Evolutionary conservation across 495 filamentous ascomycete species (phyloP), one percentile per base, ranked within the genome.

Genomic region (Mycothermus thermophilus): DNA sequence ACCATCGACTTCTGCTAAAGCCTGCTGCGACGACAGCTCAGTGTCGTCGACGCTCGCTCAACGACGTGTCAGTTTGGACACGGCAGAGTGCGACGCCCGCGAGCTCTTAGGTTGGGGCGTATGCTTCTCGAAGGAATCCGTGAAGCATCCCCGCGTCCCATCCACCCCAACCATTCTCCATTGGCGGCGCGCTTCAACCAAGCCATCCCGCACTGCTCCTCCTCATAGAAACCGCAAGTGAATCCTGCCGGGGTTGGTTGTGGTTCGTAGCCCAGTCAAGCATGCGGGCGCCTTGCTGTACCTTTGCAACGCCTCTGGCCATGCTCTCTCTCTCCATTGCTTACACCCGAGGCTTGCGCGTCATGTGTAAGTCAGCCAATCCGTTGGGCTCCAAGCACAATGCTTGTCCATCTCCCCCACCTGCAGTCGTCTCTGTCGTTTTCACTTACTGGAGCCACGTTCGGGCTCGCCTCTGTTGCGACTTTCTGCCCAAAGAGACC

Each of bases 401-500:
- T 43, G 33, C 49, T 44, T n/a, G 35, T 35, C 44, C 38, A 39
- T 35, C 34, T 34, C 30, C 40, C 49, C 37, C 34, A 30, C 23
- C 22, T 15, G 27, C 37, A 37, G 31, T 28, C 31, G 46, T 38
- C 36, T 20, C 34, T 14, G 28, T 35, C 30, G 18, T 39, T 36
- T 30, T 21, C 25, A 17, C 43, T 44, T 46, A 52, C 25, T 56
- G 54, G 51, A 50, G 54, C 54, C 54, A 57, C 54, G 54, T 57
- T 48, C 45, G 35, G 41, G 35, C 28, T 29, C 27, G 22, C 30
- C 16, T 30, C 28, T 32, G 28, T 37, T 33, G 38, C 35, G 43
- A 32, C 44, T 53, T 50, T 21, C 37, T 57, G 49, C 51, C 54
- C 51, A 46, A 47, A n/a, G n/a, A n/a, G 45, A 50, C 54, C 51